Evolutionary conservation across 1,284 basidiomycete species (phyloP).

Genomic region (Bothia castanella): DNA sequence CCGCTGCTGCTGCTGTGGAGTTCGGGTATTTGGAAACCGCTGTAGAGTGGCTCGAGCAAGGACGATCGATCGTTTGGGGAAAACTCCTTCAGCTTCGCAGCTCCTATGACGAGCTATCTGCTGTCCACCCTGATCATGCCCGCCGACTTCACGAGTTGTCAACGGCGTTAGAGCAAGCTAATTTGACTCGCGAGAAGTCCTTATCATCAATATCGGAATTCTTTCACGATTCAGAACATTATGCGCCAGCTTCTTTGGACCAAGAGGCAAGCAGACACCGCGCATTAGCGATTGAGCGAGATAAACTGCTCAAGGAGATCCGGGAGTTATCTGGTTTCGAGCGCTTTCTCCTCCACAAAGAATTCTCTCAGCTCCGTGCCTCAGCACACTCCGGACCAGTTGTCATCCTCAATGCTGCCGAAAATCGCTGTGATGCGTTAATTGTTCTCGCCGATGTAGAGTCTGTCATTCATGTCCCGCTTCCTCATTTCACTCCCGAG

Average conservation of each 20-base stretch:
- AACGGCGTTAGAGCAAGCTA: neutral
- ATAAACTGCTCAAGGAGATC: conserved; percentile 5
- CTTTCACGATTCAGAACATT: neutral
- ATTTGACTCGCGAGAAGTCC: neutral
- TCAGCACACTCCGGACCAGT: no score
- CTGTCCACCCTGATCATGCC: conserved; percentile 1
- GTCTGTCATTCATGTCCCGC: no score
- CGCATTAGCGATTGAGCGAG: conserved; percentile 6
- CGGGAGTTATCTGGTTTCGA: conserved; percentile 8
- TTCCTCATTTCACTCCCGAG: no score
- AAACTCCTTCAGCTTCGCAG: conserved; percentile 12
- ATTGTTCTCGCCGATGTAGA: no score
- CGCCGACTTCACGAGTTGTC: conserved; percentile 1
- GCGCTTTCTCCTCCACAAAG: neutral
- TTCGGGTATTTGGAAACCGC: neutral
- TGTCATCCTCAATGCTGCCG: no score
- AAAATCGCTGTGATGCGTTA: neutral
- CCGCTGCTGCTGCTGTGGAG: conserved; percentile 3
- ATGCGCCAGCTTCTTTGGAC: neutral
- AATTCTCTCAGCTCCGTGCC: no score
- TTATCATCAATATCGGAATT: neutral
- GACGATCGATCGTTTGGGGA: conserved; percentile 11
- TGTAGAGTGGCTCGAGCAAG: conserved; percentile 13
- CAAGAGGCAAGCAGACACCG: conserved; percentile 2
- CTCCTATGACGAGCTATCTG: neutral